A percentile compares a stretch with the other conserved stretches of the same genome.
Evolutionary conservation across 2,329 filamentous ascomycete genomes (phyloP).

Genomic region (Aspergillus sp.): DNA sequence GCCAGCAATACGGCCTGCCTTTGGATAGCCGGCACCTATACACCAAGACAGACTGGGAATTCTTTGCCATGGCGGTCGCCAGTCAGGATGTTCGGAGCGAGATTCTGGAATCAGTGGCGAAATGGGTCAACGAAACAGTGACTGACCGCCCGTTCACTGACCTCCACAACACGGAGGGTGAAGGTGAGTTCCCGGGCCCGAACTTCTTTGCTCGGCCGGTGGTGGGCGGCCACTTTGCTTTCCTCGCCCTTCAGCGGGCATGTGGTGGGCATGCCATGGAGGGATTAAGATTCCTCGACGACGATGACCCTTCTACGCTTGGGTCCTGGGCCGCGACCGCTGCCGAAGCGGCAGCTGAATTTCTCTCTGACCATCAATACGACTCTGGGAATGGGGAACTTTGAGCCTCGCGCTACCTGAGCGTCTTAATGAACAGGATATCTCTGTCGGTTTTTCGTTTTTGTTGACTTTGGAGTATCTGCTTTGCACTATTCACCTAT

Average conservation of each 20-base stretch:
- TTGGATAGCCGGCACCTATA: slow-evolving; percentile 75
- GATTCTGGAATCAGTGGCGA: slow-evolving; percentile 64
- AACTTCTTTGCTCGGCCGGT: slow-evolving; percentile 76
- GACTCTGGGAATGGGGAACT: slow-evolving; percentile 7
- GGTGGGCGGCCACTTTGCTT: slow-evolving; percentile 76
- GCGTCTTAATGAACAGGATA: too few species aligned
- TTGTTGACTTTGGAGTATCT: too few species aligned
- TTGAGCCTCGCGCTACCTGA: too few species aligned
- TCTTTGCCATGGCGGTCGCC: slow-evolving; percentile 74
- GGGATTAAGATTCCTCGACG: slow-evolving; percentile 43
- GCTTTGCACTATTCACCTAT: too few species aligned
- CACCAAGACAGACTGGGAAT: slow-evolving; percentile 85
- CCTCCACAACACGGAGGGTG: slow-evolving; percentile 69
- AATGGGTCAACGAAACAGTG: slow-evolving; percentile 74
- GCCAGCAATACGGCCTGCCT: slow-evolving; percentile 73
- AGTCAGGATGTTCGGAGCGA: slow-evolving; percentile 57
- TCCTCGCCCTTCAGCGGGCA: slow-evolving; percentile 69
- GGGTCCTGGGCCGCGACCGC: slow-evolving; percentile 15
- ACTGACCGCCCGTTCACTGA: slow-evolving; percentile 73
- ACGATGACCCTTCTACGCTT: slow-evolving; percentile 15
- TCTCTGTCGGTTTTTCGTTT: too few species aligned
- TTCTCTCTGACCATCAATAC: slow-evolving; percentile 2
- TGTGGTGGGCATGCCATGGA: slow-evolving; percentile 60
- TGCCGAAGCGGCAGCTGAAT: slow-evolving; percentile 15
- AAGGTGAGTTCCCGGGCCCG: slow-evolving; percentile 63